Evolutionary conservation across 768 basidiomycete genomes (phyloP).

Genomic region (Cyclocybe aegerita): DNA sequence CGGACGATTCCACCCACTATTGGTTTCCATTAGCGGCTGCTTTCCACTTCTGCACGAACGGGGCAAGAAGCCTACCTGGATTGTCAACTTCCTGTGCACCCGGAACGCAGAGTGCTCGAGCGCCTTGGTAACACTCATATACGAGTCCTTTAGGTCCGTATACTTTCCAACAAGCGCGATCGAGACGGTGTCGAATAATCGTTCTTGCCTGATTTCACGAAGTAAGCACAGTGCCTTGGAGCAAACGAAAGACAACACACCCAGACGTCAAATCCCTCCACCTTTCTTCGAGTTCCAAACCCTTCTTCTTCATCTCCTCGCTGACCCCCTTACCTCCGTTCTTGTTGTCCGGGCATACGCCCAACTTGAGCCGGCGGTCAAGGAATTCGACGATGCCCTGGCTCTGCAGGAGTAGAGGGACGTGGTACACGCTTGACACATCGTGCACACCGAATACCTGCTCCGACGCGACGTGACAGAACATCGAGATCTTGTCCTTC

Average conservation of each 20-base stretch:
- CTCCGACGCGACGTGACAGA: slow-evolving; percentile 90
- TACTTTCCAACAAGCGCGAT: slow-evolving; percentile 97
- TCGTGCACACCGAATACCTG: slow-evolving; percentile 96
- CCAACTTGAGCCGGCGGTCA: slow-evolving; percentile 76
- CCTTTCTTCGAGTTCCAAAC: slow-evolving; percentile 60
- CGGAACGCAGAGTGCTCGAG: slow-evolving; percentile 96
- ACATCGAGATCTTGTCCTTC: slow-evolving; percentile 98
- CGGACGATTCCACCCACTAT: slow-evolving; percentile 95
- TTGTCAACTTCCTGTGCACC: slow-evolving; percentile 77
- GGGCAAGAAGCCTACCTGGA: slow-evolving; percentile 58
- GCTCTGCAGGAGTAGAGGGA: slow-evolving; percentile 86
- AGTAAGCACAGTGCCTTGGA: neutral
- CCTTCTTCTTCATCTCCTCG: slow-evolving; percentile 56
- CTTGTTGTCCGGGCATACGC: slow-evolving; percentile 31
- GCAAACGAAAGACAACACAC: slow-evolving; percentile 39
- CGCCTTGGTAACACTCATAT: slow-evolving; percentile 97
- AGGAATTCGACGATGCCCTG: slow-evolving; percentile 92
- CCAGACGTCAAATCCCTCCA: slow-evolving; percentile 86
- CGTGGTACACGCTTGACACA: slow-evolving; percentile 95
- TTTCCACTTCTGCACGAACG: neutral
- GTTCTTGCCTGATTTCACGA: slow-evolving; percentile 70
- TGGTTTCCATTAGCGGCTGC: neutral
- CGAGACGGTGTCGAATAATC: slow-evolving; percentile 83
- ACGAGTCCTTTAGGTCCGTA: slow-evolving; percentile 94
- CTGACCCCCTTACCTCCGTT: slow-evolving; percentile 30